Conservation (phyloP, 768 basidiomycete genomes). For the Pleurotus platypus region DNA sequence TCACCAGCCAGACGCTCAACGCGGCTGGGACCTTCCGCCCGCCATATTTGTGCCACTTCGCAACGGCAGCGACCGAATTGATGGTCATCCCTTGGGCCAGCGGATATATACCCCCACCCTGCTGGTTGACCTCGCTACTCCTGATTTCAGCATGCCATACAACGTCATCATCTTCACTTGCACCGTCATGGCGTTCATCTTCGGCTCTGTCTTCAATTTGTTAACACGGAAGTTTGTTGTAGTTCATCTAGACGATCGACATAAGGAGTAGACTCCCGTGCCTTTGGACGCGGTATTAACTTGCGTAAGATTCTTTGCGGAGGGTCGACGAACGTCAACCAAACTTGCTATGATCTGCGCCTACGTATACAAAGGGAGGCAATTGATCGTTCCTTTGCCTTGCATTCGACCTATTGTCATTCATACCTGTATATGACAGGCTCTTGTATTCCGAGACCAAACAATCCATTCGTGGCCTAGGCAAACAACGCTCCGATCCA, state of each 20-base stretch:
- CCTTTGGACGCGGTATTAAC: too few species aligned
- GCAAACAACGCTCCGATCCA: not conserved
- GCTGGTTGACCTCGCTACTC: conserved; percentile 92
- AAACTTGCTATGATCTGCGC: too few species aligned
- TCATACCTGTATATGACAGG: not conserved
- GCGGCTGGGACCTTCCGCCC: conserved; percentile 91
- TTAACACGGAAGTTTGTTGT: conserved; percentile 81
- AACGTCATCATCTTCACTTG: conserved; percentile 98
- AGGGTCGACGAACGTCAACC: too few species aligned
- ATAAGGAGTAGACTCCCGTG: conserved; percentile 9
- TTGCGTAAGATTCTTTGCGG: too few species aligned
- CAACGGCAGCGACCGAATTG: conserved; percentile 12
- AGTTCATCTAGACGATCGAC: conserved; percentile 22
- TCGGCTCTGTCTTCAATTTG: conserved; percentile 88
- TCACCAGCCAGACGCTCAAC: conserved; percentile 91
- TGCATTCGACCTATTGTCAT: not conserved
- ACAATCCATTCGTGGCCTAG: too few species aligned
- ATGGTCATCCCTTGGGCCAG: conserved; percentile 12
- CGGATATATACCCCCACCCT: conserved; percentile 79
- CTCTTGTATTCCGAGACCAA: not conserved
- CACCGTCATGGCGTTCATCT: conserved; percentile 87
- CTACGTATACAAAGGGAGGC: not conserved
- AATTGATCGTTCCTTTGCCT: conserved; percentile 1
- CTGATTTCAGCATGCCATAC: conserved; percentile 99
- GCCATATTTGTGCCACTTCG: conserved; percentile 62